Evolutionary conservation across 1,284 basidiomycete genomes (phyloP).

Genomic region (Rhodotorula sp.): DNA sequence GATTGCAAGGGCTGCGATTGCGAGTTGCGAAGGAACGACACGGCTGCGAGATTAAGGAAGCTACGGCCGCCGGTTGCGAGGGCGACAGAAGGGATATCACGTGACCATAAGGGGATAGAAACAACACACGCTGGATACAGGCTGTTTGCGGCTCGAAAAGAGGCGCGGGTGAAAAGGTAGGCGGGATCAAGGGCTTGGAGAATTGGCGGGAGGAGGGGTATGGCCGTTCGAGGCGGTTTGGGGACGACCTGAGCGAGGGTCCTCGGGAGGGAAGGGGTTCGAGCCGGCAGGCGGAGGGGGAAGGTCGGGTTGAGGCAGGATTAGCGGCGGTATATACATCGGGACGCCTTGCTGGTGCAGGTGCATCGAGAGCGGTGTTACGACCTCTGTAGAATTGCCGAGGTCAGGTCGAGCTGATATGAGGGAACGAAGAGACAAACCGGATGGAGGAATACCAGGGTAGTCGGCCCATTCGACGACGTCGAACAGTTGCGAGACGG

Average conservation of each 20-base stretch:
- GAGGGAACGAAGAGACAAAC: background rate
- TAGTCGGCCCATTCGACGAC: slow-evolving; percentile 70
- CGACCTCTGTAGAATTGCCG: slow-evolving; percentile 37
- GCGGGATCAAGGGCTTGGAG: background rate
- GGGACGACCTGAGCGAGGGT: background rate
- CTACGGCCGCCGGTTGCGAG: too few relatives aligned
- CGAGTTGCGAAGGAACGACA: too few relatives aligned
- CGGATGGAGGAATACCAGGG: slow-evolving; percentile 51
- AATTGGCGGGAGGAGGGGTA: background rate
- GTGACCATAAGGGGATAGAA: too few relatives aligned
- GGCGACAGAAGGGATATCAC: too few relatives aligned
- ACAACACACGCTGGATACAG: background rate
- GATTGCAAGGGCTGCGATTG: too few relatives aligned
- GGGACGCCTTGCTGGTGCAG: slow-evolving; percentile 74
- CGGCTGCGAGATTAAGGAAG: too few relatives aligned
- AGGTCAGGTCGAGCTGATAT: background rate
- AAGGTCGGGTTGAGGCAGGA: slow-evolving; percentile 15
- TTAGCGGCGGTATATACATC: slow-evolving; percentile 55
- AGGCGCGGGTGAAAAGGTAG: too few relatives aligned
- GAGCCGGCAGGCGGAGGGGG: slow-evolving; percentile 22
- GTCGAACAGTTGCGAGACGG: slow-evolving; percentile 70
- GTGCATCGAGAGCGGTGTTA: slow-evolving; percentile 58
- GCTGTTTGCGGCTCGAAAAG: background rate
- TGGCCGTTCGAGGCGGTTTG: too few relatives aligned
- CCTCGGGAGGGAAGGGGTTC: slow-evolving; percentile 28